Evolutionary conservation across 73 alveolate species (phyloP), one percentile per base, ranked within the genome.

Genomic region (Paramecium sexaurelia): DNA sequence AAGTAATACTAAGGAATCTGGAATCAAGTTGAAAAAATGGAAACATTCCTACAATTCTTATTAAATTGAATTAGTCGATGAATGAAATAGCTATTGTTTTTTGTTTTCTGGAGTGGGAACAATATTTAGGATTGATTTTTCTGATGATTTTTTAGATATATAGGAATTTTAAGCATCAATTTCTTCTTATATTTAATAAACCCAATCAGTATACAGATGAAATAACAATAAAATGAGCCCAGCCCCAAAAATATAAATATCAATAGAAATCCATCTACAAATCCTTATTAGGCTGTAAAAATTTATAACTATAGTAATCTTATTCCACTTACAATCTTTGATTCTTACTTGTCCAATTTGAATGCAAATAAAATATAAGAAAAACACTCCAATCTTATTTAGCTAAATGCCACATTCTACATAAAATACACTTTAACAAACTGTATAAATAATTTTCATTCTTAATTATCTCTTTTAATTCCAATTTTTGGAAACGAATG

Each of bases 21-120:
- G 71, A 15, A 78, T 45, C 10, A 78, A 61, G 17, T 78, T 78
- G 75, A 78, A 78, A 22, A 78, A 37, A 17, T 78, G 90, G 17
- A 78, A 78, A 26, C 71, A 78, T 19, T 78, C 90, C 6, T 71
- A 37, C n/a, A 61, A 29, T 32, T 61, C 83, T 61, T 29, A n/a
- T 26, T 26, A 61, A 1, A 61, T 2, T 24, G 29, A 51, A 51
- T 51, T 51, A n/a, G 83, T 61, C 39, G 83, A 61, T 11, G 83
- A 61, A 61, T 26, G 83, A 13, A 61, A 29, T 61, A 5, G 9
- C 9, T 29, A 61, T 61, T 51, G 17, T 51, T 17, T 51, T 51
- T 61, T 61, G 7, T 32, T 3, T 8, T 61, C 83, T 2, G 83
- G 83, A 5, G 83, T 61, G 20, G 39, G 43, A 26, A 29, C 83